Percentiles rank a stretch among this genome's conserved stretches.
Conservation (phyloP, 1,284 basidiomycete genomes). For the Boletus sp. region DNA sequence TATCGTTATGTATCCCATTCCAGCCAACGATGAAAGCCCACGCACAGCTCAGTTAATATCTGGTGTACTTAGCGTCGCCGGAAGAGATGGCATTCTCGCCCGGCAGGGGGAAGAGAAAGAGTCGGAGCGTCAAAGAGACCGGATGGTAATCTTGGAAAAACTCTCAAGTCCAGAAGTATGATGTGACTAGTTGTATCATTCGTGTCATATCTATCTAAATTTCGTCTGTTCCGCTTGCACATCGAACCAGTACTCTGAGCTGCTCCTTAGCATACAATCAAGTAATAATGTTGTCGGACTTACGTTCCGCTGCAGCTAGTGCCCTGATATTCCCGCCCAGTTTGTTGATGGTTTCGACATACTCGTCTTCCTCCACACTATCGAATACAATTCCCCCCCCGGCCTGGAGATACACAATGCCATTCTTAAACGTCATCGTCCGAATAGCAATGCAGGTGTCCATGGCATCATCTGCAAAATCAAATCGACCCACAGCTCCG, state of each 20-base stretch:
- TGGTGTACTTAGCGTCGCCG: constrained; percentile 90
- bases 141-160: constrained; percentile 28
- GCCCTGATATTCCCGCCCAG: constrained; percentile 85
- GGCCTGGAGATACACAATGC: constrained; percentile 90
- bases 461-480: constrained; percentile 94
- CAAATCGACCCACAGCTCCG: constrained; percentile 95
- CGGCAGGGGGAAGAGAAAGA: constrained; percentile 19
- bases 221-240: constrained; percentile 50
- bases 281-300: constrained; percentile 35
- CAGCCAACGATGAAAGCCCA: constrained; percentile 94
- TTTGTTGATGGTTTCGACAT: constrained; percentile 95
- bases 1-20: constrained; percentile 97
- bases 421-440: constrained; percentile 97
- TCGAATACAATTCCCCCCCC: constrained; percentile 98
- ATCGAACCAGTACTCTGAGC: constrained; percentile 64
- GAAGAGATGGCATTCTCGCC: constrained; percentile 71
- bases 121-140: constrained; percentile 25
- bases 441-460: constrained; percentile 99
- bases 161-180: constrained; percentile 26
- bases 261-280: constrained; percentile 13
- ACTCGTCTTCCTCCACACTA: constrained; percentile 97
- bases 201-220: constrained; percentile 28
- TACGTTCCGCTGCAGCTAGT: constrained; percentile 87
- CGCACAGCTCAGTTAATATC: constrained; percentile 89
- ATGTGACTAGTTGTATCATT: constrained; percentile 21